A percentile compares a stretch with the other conserved stretches of the same genome.
phyloP scores from a whole-genome alignment of 345 rosid species.

The Moricandia moricandioides region DNA sequence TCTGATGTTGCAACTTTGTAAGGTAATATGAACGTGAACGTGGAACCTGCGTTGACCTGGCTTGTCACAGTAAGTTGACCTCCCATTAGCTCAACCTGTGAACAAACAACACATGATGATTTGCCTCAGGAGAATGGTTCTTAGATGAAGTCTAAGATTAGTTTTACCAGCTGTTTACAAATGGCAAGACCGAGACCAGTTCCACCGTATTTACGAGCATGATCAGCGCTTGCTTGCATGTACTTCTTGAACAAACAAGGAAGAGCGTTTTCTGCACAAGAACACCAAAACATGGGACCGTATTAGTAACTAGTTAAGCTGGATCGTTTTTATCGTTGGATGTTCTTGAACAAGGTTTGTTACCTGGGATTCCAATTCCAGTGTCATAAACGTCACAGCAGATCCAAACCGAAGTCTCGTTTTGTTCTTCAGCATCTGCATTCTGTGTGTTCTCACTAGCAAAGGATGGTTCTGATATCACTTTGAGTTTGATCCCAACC shows the following conservation, averaged over 20 bases:
- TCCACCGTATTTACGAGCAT: constrained; percentile 93
- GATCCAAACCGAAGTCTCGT: constrained; percentile 75
- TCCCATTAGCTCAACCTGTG: constrained; percentile 76
- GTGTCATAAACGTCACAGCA: constrained; percentile 89
- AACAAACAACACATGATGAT: no score
- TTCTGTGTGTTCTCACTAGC: constrained; percentile 24
- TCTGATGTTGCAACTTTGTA: constrained; percentile 59
- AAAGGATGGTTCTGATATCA: constrained; percentile 61
- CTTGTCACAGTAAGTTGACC: constrained; percentile 89
- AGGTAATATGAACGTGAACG: constrained; percentile 83
- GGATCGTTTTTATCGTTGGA: no score
- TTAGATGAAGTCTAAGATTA: no score
- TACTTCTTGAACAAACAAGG: constrained; percentile 83
- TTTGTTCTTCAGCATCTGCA: constrained; percentile 27
- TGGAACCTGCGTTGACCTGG: constrained; percentile 74
- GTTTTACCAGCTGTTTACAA: constrained; percentile 79
- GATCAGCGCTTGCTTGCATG: constrained; percentile 95
- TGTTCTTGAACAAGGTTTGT: background rate
- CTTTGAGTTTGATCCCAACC: constrained; percentile 75
- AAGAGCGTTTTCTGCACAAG: constrained; percentile 66
- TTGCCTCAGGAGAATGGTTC: no score
- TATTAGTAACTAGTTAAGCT: background rate
- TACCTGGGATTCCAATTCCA: constrained; percentile 98
- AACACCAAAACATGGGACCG: constrained; percentile 10
- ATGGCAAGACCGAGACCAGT: constrained; percentile 97